Percentiles rank a stretch among this genome's conserved stretches.
phyloP scores from a whole-genome alignment of 129 eudicot species.

The Pittosporum tobira region DNA sequence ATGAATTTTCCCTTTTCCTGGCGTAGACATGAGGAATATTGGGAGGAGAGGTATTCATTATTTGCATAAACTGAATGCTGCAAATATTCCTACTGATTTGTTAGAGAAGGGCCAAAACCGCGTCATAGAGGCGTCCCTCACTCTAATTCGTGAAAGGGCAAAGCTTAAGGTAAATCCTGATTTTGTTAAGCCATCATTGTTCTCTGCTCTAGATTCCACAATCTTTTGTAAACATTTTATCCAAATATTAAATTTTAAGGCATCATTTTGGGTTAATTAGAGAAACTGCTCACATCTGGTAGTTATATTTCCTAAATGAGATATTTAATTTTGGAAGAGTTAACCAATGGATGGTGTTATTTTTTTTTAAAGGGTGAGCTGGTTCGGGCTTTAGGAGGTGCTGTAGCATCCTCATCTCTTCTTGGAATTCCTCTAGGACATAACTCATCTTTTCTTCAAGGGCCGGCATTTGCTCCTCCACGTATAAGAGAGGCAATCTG shows the following conservation, averaged over 20 bases:
- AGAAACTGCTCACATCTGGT: neutral
- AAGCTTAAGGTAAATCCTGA: conserved; percentile 66
- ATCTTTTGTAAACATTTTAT: neutral
- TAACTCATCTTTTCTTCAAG: conserved; percentile 93
- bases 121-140: conserved; percentile 91
- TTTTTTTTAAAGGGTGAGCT: conserved; percentile 62
- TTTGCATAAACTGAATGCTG: conserved; percentile 54
- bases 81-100: conserved; percentile 61
- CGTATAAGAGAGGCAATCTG: conserved; percentile 95
- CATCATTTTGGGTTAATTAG: neutral
- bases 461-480: conserved; percentile 99
- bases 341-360: neutral
- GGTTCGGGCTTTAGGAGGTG: conserved; percentile 83
- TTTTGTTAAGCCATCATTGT: neutral
- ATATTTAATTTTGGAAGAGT: neutral
- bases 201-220: neutral
- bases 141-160: conserved; percentile 94
- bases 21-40: conserved; percentile 40
- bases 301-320: neutral
- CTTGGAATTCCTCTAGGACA: conserved; percentile 98
- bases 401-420: conserved; percentile 72
- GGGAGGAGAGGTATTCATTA: conserved; percentile 71
- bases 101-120: conserved; percentile 78
- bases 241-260: neutral
- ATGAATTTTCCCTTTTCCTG: neutral